Evolutionary conservation across 805 yeast species (phyloP).

Genomic region (Candida xiaguanensis): DNA sequence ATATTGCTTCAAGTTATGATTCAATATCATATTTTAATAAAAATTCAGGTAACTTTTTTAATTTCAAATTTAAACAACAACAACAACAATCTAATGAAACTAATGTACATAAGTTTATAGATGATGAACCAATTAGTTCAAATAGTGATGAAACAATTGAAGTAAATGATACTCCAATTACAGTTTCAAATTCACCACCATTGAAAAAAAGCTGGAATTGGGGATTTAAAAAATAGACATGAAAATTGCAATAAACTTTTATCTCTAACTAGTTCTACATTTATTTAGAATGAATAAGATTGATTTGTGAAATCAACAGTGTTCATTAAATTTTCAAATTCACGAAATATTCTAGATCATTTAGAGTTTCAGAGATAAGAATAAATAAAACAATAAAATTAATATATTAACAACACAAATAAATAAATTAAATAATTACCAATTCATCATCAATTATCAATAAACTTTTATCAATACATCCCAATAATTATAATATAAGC

Average conservation of each 20-base stretch:
- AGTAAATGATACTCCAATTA: background rate
- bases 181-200: background rate
- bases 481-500: too few relatives aligned
- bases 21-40: constrained; percentile 4
- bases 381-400: too few relatives aligned
- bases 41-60: constrained; percentile 23
- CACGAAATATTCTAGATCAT: too few relatives aligned
- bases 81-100: constrained; percentile 15
- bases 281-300: too few relatives aligned
- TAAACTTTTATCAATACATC: too few relatives aligned
- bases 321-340: too few relatives aligned
- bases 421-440: too few relatives aligned
- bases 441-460: too few relatives aligned
- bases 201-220: constrained; percentile 1
- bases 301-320: background rate
- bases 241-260: too few relatives aligned
- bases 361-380: too few relatives aligned
- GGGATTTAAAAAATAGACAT: constrained; percentile 6
- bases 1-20: constrained; percentile 18
- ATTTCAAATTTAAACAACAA: constrained; percentile 15
- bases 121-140: constrained; percentile 6
- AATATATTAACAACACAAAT: too few relatives aligned
- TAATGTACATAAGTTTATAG: constrained; percentile 21
- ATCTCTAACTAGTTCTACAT: too few relatives aligned
- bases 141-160: constrained; percentile 1